phyloP scores from a whole-genome alignment of 2,329 filamentous ascomycete genomes.

The Dactylellina drechsleri region DNA sequence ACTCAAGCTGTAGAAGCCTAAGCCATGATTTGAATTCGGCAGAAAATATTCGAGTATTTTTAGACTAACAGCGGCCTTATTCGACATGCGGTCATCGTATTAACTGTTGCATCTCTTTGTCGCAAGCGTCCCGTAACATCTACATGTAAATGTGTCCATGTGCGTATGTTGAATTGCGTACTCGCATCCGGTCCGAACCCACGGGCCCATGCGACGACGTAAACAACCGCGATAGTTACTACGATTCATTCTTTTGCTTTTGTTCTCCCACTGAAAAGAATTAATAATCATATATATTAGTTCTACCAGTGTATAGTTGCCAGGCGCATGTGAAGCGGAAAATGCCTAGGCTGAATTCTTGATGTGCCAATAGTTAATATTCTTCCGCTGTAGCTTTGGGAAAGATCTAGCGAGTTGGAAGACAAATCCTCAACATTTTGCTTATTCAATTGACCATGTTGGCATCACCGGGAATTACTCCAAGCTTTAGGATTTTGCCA shows the following conservation, averaged over 20 bases:
- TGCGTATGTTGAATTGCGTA: constrained; percentile 52
- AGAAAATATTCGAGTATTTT: constrained; percentile 37
- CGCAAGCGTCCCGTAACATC: constrained; percentile 27
- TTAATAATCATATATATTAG: constrained; percentile 16
- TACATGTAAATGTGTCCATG: constrained; percentile 26
- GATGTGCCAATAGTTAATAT: not conserved
- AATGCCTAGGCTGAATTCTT: constrained; percentile 45
- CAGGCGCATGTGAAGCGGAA: constrained; percentile 41
- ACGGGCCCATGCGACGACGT: constrained; percentile 30
- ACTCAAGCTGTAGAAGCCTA: constrained; percentile 53
- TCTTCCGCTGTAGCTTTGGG: not conserved
- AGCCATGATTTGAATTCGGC: constrained; percentile 39
- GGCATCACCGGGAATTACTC: not conserved
- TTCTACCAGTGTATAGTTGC: no score
- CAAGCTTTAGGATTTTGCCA: constrained; percentile 35
- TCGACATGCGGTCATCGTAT: constrained; percentile 18
- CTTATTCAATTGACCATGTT: constrained; percentile 16
- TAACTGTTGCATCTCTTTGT: constrained; percentile 10
- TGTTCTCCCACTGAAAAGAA: constrained; percentile 1
- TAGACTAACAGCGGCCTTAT: constrained; percentile 15
- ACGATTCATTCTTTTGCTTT: constrained; percentile 13
- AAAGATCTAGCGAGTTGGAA: constrained; percentile 19
- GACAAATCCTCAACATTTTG: not conserved
- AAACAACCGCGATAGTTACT: constrained; percentile 29
- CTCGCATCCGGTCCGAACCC: constrained; percentile 36